Evolutionary conservation across 1,139 yeast species (phyloP).

Genomic region (Kodamaea anthophila): DNA sequence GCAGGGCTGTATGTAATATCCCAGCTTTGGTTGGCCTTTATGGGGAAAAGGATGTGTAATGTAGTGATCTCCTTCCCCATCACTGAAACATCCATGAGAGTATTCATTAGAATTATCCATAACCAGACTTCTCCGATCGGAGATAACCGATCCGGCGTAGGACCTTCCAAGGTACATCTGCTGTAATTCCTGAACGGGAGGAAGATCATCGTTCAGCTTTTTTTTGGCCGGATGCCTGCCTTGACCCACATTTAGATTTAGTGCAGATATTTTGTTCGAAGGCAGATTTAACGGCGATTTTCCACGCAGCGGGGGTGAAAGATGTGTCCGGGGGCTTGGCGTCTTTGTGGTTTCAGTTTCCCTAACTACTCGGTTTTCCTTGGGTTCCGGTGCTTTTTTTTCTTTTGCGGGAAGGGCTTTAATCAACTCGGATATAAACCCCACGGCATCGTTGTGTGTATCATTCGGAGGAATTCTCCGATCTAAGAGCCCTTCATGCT

Average conservation of each 20-base stretch:
- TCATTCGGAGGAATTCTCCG: no score
- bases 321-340: not conserved
- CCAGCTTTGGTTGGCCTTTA: not conserved
- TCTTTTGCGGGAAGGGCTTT: constrained; percentile 1
- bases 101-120: no score
- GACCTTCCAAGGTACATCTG: not conserved
- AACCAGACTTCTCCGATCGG: not conserved
- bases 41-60: constrained; percentile 1
- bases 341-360: not conserved
- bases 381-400: not conserved
- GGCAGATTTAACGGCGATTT: no score
- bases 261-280: no score
- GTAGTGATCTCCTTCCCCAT: constrained; percentile 2
- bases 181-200: constrained; percentile 1
- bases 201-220: no score
- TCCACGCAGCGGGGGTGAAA: constrained; percentile 1
- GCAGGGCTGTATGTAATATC: not conserved
- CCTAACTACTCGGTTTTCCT: constrained; percentile 1
- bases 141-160: constrained; percentile 1
- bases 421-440: constrained; percentile 1
- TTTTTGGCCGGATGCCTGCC: no score
- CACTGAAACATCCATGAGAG: no score
- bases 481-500: no score
- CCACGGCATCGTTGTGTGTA: not conserved
- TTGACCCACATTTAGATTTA: no score